Base-by-base conservation (phyloP, 2,329 filamentous ascomycete species). In the Fusarium burgessii region DNA sequence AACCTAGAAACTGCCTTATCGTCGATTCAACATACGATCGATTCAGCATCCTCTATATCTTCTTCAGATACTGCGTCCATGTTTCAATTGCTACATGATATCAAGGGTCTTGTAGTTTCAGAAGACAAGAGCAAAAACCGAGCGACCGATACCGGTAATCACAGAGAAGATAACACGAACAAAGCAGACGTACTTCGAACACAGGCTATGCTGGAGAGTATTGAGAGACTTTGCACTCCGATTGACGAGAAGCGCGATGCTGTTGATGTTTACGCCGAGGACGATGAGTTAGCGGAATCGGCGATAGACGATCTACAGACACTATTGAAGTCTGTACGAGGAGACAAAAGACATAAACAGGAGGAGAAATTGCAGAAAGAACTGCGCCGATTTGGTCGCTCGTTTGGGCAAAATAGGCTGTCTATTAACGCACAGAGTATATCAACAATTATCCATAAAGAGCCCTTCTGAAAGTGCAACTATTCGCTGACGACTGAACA, bases 191-290 rank as follows among this genome's bases (percentile, higher is more conserved):
- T 11, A 25, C 10, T 23, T 23, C 40, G n/a, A 15, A 20, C 3
- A 8, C 42, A 33, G 8, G 17, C 15, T 3, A 18, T 68, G 8
- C 4, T 61, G 12, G 42, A 45, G 14, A 58, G 35, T 0, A 40
- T 71, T 5, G 20, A 59, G 23, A 45, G 56, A 3, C 63, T 71
- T 3, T 27, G 46, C 15, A 7, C 23, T n/a, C 8, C 68, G 13
- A 35, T 57, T 1, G 17, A 59, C 18, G 35, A 47, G n/a, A 65
- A 59, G 18, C 17, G 36, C 17, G 45, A 47, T 3, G 23, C 32
- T 4, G 23, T 58, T 18, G 23, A 65, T 12, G 25, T 54, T 2
- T 71, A 58, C 20, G 27, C 18, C 4, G 68, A 68, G n/a, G 36
- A 65, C 2, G 36, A 46, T 6, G 52, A 46, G 2, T 33, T 45